These are phyloP conservation scores for Ustilago xerochloae DNA, from an alignment of 1,284 basidiomycete species.

Conservation along the genomic window DNA sequence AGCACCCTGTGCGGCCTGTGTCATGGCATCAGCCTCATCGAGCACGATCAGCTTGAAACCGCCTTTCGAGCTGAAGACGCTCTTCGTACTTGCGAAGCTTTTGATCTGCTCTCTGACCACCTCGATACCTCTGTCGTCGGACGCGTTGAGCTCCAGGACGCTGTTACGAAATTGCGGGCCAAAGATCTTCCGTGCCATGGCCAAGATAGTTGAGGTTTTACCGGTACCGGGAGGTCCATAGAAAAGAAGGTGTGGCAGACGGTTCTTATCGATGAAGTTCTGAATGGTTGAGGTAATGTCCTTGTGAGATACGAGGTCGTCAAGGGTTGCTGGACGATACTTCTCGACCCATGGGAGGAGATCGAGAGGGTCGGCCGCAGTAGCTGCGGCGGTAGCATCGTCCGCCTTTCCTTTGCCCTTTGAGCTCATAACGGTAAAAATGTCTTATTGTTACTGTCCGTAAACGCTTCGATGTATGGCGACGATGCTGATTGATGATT, in stretches of 20 bases:
- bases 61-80: slow-evolving; percentile 73
- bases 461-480: background rate
- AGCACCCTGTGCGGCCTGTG: slow-evolving; percentile 93
- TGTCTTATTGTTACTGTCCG: background rate
- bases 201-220: slow-evolving; percentile 97
- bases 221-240: slow-evolving; percentile 98
- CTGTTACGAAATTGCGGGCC: slow-evolving; percentile 83
- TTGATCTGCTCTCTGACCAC: slow-evolving; percentile 99
- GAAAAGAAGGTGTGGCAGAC: slow-evolving; percentile 93
- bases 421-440: slow-evolving; percentile 11
- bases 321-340: slow-evolving; percentile 63
- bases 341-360: slow-evolving; percentile 66
- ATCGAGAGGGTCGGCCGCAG: slow-evolving; percentile 29
- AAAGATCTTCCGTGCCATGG: slow-evolving; percentile 92
- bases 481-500: background rate
- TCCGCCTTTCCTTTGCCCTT: slow-evolving; percentile 49
- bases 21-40: slow-evolving; percentile 99
- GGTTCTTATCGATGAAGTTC: slow-evolving; percentile 93
- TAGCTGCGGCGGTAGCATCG: slow-evolving; percentile 9
- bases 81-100: slow-evolving; percentile 95
- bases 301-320: slow-evolving; percentile 66
- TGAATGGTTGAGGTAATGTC: slow-evolving; percentile 64
- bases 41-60: slow-evolving; percentile 94
- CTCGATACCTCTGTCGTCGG: slow-evolving; percentile 97
- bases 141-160: slow-evolving; percentile 97